Conservation (phyloP, 2,329 filamentous ascomycete genomes). For the Phoma sp. region DNA sequence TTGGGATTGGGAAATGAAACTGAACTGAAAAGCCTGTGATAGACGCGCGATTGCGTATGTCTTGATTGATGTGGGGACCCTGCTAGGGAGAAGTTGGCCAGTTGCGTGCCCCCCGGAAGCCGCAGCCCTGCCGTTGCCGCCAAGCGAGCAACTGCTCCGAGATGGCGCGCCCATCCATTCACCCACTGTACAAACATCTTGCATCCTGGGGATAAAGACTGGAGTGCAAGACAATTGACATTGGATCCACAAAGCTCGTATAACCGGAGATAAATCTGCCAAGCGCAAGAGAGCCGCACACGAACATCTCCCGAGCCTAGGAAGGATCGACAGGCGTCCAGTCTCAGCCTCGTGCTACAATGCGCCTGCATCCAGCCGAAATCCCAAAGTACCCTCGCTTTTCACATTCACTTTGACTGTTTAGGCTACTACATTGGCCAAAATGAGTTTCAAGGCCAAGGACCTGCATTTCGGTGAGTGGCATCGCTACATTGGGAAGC, state of each 20-base stretch:
- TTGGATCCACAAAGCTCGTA: conserved; percentile 4
- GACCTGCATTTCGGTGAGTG: conserved; percentile 69
- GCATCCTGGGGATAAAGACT: neutral
- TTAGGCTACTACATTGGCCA: conserved; percentile 34
- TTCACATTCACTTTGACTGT: neutral
- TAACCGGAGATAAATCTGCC: conserved; percentile 15
- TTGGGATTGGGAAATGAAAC: conserved; percentile 15
- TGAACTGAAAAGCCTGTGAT: conserved; percentile 15
- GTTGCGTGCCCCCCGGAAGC: conserved; percentile 19
- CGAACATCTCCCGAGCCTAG: conserved; percentile 5
- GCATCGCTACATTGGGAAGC: conserved; percentile 31
- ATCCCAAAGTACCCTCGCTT: neutral
- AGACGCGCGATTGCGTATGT: conserved; percentile 32
- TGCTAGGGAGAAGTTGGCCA: conserved; percentile 23
- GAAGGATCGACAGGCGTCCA: conserved; percentile 20
- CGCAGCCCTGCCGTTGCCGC: conserved; percentile 9
- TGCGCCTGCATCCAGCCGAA: conserved; percentile 3
- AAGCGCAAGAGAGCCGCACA: conserved; percentile 22
- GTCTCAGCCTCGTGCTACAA: conserved; percentile 12
- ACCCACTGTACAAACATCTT: neutral
- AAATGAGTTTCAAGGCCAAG: conserved; percentile 71
- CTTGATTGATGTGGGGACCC: conserved; percentile 21
- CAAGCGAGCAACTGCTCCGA: conserved; percentile 5
- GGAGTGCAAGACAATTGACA: neutral
- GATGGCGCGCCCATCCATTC: neutral